Evolutionary conservation across 805 yeast genomes (phyloP).

Genomic region (Barnettozyma botsteinii): DNA sequence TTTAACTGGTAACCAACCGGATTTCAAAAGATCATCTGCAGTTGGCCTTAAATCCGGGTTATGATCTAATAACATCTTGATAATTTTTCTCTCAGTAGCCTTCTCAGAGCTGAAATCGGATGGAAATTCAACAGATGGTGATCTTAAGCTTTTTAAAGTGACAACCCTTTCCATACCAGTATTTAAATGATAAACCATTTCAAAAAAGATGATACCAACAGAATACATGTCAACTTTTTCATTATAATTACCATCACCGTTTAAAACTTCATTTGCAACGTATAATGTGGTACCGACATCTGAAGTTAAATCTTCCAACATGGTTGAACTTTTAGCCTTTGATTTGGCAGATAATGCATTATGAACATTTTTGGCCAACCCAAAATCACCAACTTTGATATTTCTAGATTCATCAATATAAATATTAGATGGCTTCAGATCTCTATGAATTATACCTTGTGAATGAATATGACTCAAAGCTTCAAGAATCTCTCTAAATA

Average conservation of each 20-base stretch:
- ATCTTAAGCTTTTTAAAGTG: constrained; percentile 61
- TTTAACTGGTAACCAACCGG: constrained; percentile 82
- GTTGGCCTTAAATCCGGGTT: constrained; percentile 75
- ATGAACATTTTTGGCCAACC: constrained; percentile 88
- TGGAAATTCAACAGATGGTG: constrained; percentile 62
- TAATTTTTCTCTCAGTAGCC: constrained; percentile 59
- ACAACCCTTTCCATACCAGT: constrained; percentile 93
- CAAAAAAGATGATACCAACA: constrained; percentile 89
- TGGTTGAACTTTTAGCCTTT: constrained; percentile 24
- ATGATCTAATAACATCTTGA: constrained; percentile 65
- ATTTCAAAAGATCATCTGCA: constrained; percentile 66
- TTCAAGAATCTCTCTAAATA: constrained; percentile 80
- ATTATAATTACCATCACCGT: constrained; percentile 70
- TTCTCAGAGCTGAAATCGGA: constrained; percentile 50
- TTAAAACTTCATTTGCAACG: constrained; percentile 82
- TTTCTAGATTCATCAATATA: constrained; percentile 88
- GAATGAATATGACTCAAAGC: constrained; percentile 88
- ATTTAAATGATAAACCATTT: constrained; percentile 79
- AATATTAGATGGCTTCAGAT: constrained; percentile 90
- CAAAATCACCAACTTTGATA: constrained; percentile 95
- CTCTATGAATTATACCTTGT: constrained; percentile 93
- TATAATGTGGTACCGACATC: constrained; percentile 93
- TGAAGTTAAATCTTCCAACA: constrained; percentile 72
- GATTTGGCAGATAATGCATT: constrained; percentile 30
- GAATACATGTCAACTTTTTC: constrained; percentile 96